Conservation (phyloP, 495 filamentous ascomycete genomes). For the Halenospora varia region DNA sequence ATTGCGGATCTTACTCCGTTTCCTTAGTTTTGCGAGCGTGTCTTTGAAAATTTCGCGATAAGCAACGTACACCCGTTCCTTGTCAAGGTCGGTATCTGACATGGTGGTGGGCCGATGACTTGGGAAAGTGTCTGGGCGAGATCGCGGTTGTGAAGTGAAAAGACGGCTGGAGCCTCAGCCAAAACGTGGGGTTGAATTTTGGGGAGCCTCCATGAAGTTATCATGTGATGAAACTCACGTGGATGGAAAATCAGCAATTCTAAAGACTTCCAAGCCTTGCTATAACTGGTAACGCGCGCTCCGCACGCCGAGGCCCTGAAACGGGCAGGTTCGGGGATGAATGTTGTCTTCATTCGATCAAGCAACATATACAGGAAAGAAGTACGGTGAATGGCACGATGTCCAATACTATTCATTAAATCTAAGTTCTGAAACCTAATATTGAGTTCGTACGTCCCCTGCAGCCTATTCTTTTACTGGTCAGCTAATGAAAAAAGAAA, state of each 20-base stretch:
- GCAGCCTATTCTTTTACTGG: not conserved
- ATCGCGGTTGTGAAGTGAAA: not conserved
- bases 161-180: too few species aligned
- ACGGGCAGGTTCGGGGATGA: not conserved
- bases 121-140: not conserved
- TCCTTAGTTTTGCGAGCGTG: conserved; percentile 28
- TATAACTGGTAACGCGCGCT: not conserved
- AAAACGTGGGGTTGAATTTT: not conserved
- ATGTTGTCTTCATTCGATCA: not conserved
- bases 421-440: not conserved
- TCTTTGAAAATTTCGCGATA: conserved; percentile 34
- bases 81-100: conserved; percentile 19
- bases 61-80: conserved; percentile 28
- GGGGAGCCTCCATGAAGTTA: not conserved
- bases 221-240: not conserved
- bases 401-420: not conserved
- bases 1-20: conserved; percentile 29
- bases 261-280: too few species aligned
- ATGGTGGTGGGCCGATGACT: conserved; percentile 5
- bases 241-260: not conserved
- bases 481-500: not conserved
- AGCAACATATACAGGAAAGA: not conserved
- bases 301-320: not conserved
- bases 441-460: not conserved
- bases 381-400: not conserved